Evolutionary conservation across 2,329 filamentous ascomycete species (phyloP).

Genomic region (Fusarium sp.): DNA sequence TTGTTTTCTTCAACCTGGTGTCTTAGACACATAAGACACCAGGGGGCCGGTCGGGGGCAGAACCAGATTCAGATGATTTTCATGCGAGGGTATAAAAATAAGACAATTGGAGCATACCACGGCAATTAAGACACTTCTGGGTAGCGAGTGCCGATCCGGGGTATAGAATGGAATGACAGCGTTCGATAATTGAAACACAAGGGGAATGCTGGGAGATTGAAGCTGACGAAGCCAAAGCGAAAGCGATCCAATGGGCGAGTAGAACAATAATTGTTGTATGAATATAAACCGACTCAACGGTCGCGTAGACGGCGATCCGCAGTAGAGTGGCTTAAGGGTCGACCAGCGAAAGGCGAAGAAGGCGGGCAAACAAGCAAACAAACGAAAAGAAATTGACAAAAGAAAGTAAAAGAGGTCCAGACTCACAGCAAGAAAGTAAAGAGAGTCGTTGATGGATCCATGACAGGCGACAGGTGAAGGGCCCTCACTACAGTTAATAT

Average conservation of each 20-base stretch:
- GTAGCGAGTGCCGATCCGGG: constrained; percentile 41
- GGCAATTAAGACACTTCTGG: constrained; percentile 48
- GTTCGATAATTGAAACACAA: constrained; percentile 48
- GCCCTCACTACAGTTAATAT: constrained; percentile 46
- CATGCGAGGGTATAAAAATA: constrained; percentile 40
- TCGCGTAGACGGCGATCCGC: constrained; percentile 28
- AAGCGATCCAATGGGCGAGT: constrained; percentile 26
- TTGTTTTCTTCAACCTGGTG: constrained; percentile 25
- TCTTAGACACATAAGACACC: constrained; percentile 33
- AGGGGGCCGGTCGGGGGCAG: constrained; percentile 39
- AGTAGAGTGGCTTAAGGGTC: constrained; percentile 32
- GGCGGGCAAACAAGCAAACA: constrained; percentile 32
- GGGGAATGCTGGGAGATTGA: constrained; percentile 47
- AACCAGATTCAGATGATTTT: constrained; percentile 44
- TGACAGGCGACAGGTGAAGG: constrained; percentile 50
- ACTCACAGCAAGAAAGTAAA: constrained; percentile 80
- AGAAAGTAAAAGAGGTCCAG: constrained; percentile 48
- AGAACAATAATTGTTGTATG: constrained; percentile 14
- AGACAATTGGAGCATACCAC: constrained; percentile 49
- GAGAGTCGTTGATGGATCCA: constrained; percentile 76
- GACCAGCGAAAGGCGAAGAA: constrained; percentile 44
- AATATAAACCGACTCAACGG: constrained; percentile 30
- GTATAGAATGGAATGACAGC: constrained; percentile 42
- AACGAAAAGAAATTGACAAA: constrained; percentile 27
- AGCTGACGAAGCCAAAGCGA: constrained; percentile 28